Evolutionary conservation across 306 rosid genomes (phyloP).

Genomic region (Hippophae tibetana): DNA sequence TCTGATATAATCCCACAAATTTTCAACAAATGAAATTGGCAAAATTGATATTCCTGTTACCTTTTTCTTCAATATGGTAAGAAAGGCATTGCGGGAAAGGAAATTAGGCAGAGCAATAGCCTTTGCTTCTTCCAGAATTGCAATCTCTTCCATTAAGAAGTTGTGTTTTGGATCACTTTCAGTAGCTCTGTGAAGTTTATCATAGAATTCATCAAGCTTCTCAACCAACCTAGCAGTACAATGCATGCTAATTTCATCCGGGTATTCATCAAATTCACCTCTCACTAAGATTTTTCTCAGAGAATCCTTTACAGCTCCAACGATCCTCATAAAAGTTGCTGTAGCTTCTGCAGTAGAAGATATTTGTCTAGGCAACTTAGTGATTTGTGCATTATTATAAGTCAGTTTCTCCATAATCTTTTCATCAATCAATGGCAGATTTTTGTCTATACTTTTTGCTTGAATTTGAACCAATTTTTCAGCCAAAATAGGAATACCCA

Average conservation of each 20-base stretch:
- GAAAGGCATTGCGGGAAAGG: slow-evolving; percentile 29
- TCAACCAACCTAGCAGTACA: slow-evolving; percentile 23
- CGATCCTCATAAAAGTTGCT: slow-evolving; percentile 19
- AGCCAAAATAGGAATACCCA: slow-evolving; percentile 15
- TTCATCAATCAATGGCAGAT: slow-evolving; percentile 14
- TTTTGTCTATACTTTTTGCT: slow-evolving; percentile 12
- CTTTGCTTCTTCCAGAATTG: slow-evolving; percentile 33
- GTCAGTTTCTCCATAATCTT: slow-evolving; percentile 21
- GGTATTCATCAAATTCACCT: slow-evolving; percentile 20
- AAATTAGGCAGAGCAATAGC: slow-evolving; percentile 43
- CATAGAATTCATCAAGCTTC: slow-evolving; percentile 12
- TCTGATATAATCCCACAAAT: slow-evolving; percentile 37
- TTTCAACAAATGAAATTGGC: slow-evolving; percentile 29
- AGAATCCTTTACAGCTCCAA: slow-evolving; percentile 11
- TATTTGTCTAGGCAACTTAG: slow-evolving; percentile 21
- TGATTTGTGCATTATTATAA: slow-evolving; percentile 14
- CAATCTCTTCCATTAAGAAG: slow-evolving; percentile 22
- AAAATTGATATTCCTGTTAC: slow-evolving; percentile 21
- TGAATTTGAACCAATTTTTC: slow-evolving; percentile 17
- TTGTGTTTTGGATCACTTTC: slow-evolving; percentile 8
- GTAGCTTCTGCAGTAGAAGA: slow-evolving; percentile 33
- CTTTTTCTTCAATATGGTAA: slow-evolving; percentile 18
- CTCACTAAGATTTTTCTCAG: slow-evolving; percentile 15
- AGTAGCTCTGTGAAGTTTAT: neutral
- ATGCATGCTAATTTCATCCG: slow-evolving; percentile 12